Evolutionary conservation across 1,139 yeast genomes (phyloP).

Genomic region (Barnettozyma hawaiiensis): DNA sequence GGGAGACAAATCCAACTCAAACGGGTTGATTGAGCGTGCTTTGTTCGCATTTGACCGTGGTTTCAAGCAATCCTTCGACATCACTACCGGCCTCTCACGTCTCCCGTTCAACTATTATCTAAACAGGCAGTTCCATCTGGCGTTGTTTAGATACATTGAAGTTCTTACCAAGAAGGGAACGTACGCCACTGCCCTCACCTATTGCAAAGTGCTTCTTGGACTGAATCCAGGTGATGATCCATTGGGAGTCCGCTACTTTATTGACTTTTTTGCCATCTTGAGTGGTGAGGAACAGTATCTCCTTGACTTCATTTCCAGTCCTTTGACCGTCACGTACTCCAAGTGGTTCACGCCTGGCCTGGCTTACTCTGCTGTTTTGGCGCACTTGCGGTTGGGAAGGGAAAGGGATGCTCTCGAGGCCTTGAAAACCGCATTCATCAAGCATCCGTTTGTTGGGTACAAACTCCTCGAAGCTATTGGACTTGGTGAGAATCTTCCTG

Average conservation of each 20-base stretch:
- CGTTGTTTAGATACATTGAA: slow-evolving; percentile 66
- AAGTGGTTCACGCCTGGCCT: slow-evolving; percentile 75
- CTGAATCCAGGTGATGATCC: slow-evolving; percentile 81
- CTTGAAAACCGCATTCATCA: slow-evolving; percentile 44
- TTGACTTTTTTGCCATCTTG: slow-evolving; percentile 72
- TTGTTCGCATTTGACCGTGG: slow-evolving; percentile 75
- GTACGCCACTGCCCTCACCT: slow-evolving; percentile 67
- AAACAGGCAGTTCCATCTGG: slow-evolving; percentile 72
- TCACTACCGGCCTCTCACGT: slow-evolving; percentile 56
- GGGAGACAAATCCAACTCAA: slow-evolving; percentile 68
- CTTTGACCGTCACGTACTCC: slow-evolving; percentile 49
- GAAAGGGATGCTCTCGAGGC: slow-evolving; percentile 40
- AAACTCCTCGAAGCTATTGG: slow-evolving; percentile 41
- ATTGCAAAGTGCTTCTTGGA: slow-evolving; percentile 63
- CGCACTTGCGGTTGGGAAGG: slow-evolving; percentile 39
- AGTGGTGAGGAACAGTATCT: slow-evolving; percentile 62
- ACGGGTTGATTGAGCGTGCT: slow-evolving; percentile 70
- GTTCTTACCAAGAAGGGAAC: slow-evolving; percentile 75
- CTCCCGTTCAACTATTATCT: slow-evolving; percentile 71
- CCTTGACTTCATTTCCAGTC: slow-evolving; percentile 48
- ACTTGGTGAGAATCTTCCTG: slow-evolving; percentile 20
- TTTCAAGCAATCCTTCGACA: slow-evolving; percentile 42
- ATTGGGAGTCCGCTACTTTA: slow-evolving; percentile 73
- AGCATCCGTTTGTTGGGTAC: slow-evolving; percentile 57
- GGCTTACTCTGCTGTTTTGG: slow-evolving; percentile 61